phyloP scores from a whole-genome alignment of 2,329 filamentous ascomycete species.

The Ambrosiella xylebori region DNA sequence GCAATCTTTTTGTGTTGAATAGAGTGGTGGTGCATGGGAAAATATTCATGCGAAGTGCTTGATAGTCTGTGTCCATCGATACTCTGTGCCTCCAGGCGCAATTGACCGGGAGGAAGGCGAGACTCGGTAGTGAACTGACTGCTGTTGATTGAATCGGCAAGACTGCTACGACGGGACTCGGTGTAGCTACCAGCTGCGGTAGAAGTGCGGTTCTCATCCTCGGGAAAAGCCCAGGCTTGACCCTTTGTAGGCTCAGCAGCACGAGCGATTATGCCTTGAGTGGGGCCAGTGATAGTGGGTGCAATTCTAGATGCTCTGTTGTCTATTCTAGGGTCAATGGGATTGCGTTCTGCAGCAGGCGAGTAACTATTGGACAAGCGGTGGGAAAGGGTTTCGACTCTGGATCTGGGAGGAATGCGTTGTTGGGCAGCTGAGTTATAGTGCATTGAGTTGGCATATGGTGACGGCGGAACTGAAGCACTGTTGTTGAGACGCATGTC shows the following conservation, averaged over 20 bases:
- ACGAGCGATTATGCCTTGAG: slow-evolving; percentile 43
- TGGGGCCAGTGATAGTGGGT: slow-evolving; percentile 59
- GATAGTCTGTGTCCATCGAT: slow-evolving; percentile 31
- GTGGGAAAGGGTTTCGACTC: slow-evolving; percentile 35
- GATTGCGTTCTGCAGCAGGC: slow-evolving; percentile 40
- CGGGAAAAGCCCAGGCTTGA: slow-evolving; percentile 70
- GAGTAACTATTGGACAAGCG: slow-evolving; percentile 49
- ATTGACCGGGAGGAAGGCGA: slow-evolving; percentile 51
- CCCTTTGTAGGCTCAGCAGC: slow-evolving; percentile 68
- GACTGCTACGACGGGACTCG: slow-evolving; percentile 54
- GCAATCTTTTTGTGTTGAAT: slow-evolving; percentile 58
- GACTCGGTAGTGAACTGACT: slow-evolving; percentile 66
- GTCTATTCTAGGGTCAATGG: slow-evolving; percentile 24
- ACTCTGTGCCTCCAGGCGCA: slow-evolving; percentile 42
- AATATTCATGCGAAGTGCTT: slow-evolving; percentile 35
- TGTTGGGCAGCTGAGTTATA: slow-evolving; percentile 55
- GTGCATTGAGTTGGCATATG: slow-evolving; percentile 60
- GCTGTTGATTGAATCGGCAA: slow-evolving; percentile 61
- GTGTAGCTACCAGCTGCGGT: slow-evolving; percentile 16
- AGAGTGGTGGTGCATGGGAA: slow-evolving; percentile 52
- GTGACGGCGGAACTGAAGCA: slow-evolving; percentile 29
- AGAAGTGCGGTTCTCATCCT: slow-evolving; percentile 40
- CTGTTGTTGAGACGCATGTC: slow-evolving; percentile 47
- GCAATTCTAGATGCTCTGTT: slow-evolving; percentile 44
- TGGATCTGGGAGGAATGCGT: slow-evolving; percentile 33